These are phyloP conservation scores for Eremochloa ophiuroides DNA, from an alignment of 176 grass and related monocot genomes.

Conservation along the genomic window DNA sequence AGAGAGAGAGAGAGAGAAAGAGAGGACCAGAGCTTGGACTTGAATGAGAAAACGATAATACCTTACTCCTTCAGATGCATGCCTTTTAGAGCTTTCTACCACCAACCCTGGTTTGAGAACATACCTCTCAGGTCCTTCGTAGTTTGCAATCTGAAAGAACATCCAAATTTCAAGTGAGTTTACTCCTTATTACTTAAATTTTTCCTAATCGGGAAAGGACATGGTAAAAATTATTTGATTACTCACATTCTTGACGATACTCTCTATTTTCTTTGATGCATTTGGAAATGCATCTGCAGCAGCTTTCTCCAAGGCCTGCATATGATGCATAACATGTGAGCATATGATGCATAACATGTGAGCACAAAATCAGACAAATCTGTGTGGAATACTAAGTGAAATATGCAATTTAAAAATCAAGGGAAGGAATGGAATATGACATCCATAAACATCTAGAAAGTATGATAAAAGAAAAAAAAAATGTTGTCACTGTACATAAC, in stretches of 20 bases:
- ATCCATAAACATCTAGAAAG: not conserved
- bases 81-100: conserved; percentile 51
- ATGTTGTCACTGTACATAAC: not conserved
- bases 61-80: conserved; percentile 54
- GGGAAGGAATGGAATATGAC: conserved; percentile 9
- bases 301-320: conserved; percentile 93
- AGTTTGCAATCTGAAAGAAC: conserved; percentile 76
- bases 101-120: conserved; percentile 76
- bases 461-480: conserved; percentile 3
- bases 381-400: not conserved
- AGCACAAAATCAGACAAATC: conserved; percentile 14
- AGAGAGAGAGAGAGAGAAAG: not conserved
- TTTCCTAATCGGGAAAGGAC: not conserved
- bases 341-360: not conserved
- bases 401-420: conserved; percentile 9
- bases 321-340: not conserved
- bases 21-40: not conserved
- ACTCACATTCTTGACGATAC: conserved; percentile 80
- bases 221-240: conserved; percentile 6
- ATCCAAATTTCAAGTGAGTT: conserved; percentile 19
- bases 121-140: conserved; percentile 74
- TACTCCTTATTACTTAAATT: not conserved
- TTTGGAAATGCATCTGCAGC: conserved; percentile 65
- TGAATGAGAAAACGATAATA: conserved; percentile 27
- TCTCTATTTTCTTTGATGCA: conserved; percentile 73